Percentiles rank a stretch among this genome's conserved stretches.
phyloP scores from a whole-genome alignment of 2,329 filamentous ascomycete genomes.

The Berkeleyomyces rouxiae region DNA sequence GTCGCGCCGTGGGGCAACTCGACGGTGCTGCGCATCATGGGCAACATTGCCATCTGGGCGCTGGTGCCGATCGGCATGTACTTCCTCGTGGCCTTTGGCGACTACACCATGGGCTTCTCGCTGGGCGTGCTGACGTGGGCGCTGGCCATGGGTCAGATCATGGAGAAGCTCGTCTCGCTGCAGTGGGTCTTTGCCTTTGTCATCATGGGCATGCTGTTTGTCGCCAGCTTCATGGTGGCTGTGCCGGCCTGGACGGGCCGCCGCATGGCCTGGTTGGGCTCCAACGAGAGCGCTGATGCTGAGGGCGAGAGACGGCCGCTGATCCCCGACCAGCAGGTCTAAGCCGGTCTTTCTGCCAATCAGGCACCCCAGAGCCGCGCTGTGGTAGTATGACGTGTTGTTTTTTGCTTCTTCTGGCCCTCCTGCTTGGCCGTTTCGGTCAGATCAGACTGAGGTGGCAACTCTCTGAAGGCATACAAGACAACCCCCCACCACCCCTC shows the following conservation, averaged over 20 bases:
- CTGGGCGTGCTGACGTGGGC: slow-evolving; percentile 57
- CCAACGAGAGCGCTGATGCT: slow-evolving; percentile 17
- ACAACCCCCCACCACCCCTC: background rate
- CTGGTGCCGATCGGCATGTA: slow-evolving; percentile 61
- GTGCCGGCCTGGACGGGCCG: slow-evolving; percentile 46
- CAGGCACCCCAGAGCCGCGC: background rate
- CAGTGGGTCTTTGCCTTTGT: slow-evolving; percentile 89
- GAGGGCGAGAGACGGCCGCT: slow-evolving; percentile 47
- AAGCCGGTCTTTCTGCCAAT: background rate
- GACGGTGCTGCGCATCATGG: slow-evolving; percentile 58
- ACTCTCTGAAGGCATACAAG: background rate
- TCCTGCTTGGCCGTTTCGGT: background rate
- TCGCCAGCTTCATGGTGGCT: slow-evolving; percentile 48
- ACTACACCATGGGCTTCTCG: slow-evolving; percentile 63
- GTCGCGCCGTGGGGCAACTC: slow-evolving; percentile 53
- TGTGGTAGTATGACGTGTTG: too few relatives aligned
- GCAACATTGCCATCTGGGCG: slow-evolving; percentile 78
- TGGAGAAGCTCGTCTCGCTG: slow-evolving; percentile 54
- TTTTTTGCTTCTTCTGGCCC: background rate
- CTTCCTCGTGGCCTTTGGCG: slow-evolving; percentile 58
- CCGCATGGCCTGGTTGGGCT: slow-evolving; percentile 26
- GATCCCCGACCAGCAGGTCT: slow-evolving; percentile 28
- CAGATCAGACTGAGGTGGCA: background rate
- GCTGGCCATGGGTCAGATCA: slow-evolving; percentile 63
- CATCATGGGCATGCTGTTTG: slow-evolving; percentile 60